A percentile compares a stretch with the other conserved stretches of the same genome.
phyloP scores from a whole-genome alignment of 2,329 filamentous ascomycete species.

The Eurotiales sp. region DNA sequence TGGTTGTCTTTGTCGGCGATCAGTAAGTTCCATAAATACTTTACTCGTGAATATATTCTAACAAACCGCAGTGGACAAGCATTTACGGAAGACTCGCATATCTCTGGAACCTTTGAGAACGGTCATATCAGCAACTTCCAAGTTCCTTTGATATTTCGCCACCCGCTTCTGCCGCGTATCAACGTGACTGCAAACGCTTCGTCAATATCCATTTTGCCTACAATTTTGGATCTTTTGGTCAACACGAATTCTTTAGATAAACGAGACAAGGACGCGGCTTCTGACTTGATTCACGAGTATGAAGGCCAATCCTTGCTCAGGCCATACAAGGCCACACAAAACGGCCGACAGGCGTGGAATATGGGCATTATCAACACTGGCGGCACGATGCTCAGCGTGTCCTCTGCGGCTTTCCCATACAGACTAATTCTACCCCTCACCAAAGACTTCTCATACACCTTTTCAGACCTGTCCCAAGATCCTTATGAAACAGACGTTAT shows the following conservation, averaged over 20 bases:
- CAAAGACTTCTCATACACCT: conserved; percentile 58
- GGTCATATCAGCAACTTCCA: conserved; percentile 43
- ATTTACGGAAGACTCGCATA: conserved; percentile 39
- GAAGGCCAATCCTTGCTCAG: conserved; percentile 48
- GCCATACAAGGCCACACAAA: conserved; percentile 32
- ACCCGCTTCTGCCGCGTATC: conserved; percentile 41
- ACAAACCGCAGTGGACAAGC: conserved; percentile 33
- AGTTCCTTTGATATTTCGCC: conserved; percentile 44
- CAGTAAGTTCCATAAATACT: conserved; percentile 23
- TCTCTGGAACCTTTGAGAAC: conserved; percentile 42
- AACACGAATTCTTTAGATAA: conserved; percentile 38
- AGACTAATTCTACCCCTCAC: conserved; percentile 68
- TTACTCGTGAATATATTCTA: not conserved
- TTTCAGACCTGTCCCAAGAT: conserved; percentile 33
- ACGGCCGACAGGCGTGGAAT: conserved; percentile 32
- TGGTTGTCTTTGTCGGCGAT: conserved; percentile 44
- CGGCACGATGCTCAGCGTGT: conserved; percentile 56
- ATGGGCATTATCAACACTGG: conserved; percentile 35
- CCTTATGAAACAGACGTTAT: conserved; percentile 31
- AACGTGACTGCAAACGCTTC: conserved; percentile 40
- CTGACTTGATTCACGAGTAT: conserved; percentile 42
- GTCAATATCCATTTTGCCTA: conserved; percentile 43
- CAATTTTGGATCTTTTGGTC: conserved; percentile 44
- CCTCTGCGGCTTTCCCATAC: conserved; percentile 73
- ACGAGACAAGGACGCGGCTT: conserved; percentile 30